Evolutionary conservation across 1,139 yeast species (phyloP), one percentile per base, ranked within the genome.

Genomic region (Arxiozyma telluris): DNA sequence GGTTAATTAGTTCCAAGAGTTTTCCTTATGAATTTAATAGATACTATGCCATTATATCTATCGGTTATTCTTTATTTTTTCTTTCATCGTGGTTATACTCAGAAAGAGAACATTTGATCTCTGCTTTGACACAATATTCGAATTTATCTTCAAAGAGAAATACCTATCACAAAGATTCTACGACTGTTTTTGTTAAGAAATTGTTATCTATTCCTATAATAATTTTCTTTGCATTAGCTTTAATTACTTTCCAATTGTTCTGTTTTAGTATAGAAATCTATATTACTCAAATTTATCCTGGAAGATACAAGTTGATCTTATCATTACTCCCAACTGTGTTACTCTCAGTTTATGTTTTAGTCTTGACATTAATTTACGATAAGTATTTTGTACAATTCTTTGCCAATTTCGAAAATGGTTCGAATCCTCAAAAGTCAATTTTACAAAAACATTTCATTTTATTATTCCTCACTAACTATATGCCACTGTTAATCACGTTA

Each of bases 241-340:
- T 91, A 63, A 74, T 89, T 0, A 60, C 76, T 6, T 82, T 81
- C 66, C 96, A 91, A 69, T 74, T 88, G 58, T 61, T 73, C 4
- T 86, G 96, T 57, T 90, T 93, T 65, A 76, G 76, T 1, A 67
- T 90, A 59, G 99, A 93, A 71, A 89, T 93, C 58, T 86, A 87
- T 64, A 70, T 90, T 57, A 78, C 83, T 39, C 96, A 93, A 70
- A 72, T 93, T 47, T 94, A 93, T 67, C 80, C 83, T 61, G 98
- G 98, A 23, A 95, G 96, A 1, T 80, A 83, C 50, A 80, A 84
- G 67, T 60, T 72, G 1, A 63, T 83, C 41, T 72, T 89, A 53
- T 76, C 84, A 1, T 76, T 91, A 53, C 70, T 85, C 27, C 98
- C 98, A 50, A 87, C 96, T 0, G 74, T 84, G 21, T 72, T 88